Evolutionary conservation across 78 protist species (phyloP).

Genomic region (Pigoraptor vietnamica): DNA sequence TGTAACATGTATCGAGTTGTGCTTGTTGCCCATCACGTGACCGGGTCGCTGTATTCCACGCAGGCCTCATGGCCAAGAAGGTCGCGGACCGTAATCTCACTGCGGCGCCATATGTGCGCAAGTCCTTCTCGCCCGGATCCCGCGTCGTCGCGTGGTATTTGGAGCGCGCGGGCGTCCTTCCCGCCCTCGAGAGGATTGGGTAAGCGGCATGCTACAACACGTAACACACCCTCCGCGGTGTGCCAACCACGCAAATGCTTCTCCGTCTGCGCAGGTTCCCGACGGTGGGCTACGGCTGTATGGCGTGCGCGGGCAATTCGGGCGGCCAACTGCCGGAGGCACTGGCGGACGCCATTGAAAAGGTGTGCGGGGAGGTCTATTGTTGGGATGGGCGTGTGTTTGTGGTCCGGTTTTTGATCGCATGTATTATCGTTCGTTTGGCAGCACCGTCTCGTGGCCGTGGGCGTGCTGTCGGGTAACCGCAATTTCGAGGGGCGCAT

Average conservation of each 20-base stretch:
- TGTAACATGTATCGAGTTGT: too few species aligned
- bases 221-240: too few species aligned
- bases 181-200: constrained; percentile 53
- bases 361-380: background rate
- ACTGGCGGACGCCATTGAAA: constrained; percentile 59
- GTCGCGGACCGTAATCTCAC: constrained; percentile 57
- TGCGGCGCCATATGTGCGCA: constrained; percentile 66
- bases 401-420: too few species aligned
- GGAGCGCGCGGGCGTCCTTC: constrained; percentile 44
- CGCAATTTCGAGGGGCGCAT: constrained; percentile 86
- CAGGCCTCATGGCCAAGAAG: constrained; percentile 66
- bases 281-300: constrained; percentile 81
- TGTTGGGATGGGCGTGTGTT: too few species aligned
- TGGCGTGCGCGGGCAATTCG: constrained; percentile 85
- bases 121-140: constrained; percentile 78
- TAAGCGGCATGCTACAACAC: too few species aligned
- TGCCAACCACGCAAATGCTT: too few species aligned
- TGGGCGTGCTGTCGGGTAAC: constrained; percentile 84
- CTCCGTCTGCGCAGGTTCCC: constrained; percentile 61
- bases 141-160: constrained; percentile 77
- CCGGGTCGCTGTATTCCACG: too few species aligned
- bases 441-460: constrained; percentile 54
- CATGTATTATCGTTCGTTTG: too few species aligned
- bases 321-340: constrained; percentile 58
- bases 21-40: too few species aligned